Evolutionary conservation across 768 basidiomycete genomes (phyloP).

Genomic region (Dioszegia hungarica): DNA sequence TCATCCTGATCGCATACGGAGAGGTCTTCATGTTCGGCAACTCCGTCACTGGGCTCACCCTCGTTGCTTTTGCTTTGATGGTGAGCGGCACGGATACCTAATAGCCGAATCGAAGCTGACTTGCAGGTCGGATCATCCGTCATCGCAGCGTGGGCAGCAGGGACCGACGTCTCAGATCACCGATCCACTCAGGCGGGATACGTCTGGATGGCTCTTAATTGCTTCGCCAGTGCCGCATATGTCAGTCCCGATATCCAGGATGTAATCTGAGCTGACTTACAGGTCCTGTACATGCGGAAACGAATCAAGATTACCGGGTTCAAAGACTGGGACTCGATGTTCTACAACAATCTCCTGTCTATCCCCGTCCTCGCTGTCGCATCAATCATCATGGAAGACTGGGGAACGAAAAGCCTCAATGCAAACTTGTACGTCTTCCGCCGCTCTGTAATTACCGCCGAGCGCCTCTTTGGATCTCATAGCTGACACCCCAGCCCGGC

Average conservation of each 20-base stretch:
- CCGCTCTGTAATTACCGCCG: too few relatives aligned
- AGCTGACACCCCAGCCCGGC: constrained; percentile 54
- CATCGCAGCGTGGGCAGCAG: constrained; percentile 91
- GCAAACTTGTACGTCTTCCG: constrained; percentile 60
- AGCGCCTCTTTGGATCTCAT: constrained; percentile 41
- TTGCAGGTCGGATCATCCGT: constrained; percentile 76
- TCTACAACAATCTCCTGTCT: constrained; percentile 93
- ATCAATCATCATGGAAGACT: constrained; percentile 81
- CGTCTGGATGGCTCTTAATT: constrained; percentile 94
- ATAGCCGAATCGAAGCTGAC: not conserved
- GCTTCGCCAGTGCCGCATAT: constrained; percentile 81
- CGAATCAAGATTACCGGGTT: constrained; percentile 94
- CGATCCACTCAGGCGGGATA: constrained; percentile 66
- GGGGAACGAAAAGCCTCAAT: constrained; percentile 70
- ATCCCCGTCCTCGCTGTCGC: constrained; percentile 81
- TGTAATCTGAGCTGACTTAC: not conserved
- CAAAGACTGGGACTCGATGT: constrained; percentile 98
- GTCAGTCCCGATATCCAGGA: constrained; percentile 56
- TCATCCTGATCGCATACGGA: constrained; percentile 96
- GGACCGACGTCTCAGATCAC: constrained; percentile 52
- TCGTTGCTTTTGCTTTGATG: constrained; percentile 89
- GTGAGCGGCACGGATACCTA: constrained; percentile 47
- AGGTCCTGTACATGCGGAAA: constrained; percentile 95
- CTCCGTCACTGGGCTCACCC: constrained; percentile 74
- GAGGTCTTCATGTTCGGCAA: constrained; percentile 97